These are phyloP conservation scores for Polygonum aviculare DNA, from an alignment of 148 eudicot genomes.

Conservation along the genomic window DNA sequence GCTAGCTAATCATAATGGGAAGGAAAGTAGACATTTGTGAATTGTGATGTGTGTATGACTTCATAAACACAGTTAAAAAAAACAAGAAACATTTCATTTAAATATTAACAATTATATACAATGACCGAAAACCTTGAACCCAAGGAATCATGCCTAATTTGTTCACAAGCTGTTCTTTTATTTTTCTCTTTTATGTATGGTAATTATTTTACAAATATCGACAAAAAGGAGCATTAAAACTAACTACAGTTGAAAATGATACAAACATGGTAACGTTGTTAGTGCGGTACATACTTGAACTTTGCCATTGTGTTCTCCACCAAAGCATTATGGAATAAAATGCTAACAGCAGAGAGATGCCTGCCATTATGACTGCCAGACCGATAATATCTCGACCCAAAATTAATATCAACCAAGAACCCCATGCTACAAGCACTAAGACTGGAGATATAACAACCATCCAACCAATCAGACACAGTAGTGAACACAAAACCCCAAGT, in stretches of 20 bases:
- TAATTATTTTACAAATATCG: background rate
- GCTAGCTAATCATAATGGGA: background rate
- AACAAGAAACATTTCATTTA: background rate
- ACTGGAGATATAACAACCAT: constrained; percentile 67
- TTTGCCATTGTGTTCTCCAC: constrained; percentile 99
- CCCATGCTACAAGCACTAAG: constrained; percentile 61
- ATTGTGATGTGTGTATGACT: background rate
- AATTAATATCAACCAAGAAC: constrained; percentile 70
- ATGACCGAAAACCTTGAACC: background rate
- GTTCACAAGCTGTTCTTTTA: background rate
- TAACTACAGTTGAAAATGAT: background rate
- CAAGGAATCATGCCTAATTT: background rate
- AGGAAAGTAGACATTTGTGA: background rate
- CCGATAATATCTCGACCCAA: constrained; percentile 77
- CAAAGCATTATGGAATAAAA: constrained; percentile 98
- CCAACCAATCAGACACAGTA: constrained; percentile 69
- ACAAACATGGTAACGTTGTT: background rate
- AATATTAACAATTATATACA: background rate
- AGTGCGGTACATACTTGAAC: constrained; percentile 62
- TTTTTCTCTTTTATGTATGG: background rate
- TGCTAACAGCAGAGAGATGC: constrained; percentile 85
- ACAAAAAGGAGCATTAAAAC: background rate
- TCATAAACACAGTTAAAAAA: background rate
- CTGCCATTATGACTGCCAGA: constrained; percentile 87
- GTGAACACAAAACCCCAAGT: constrained; percentile 55